These are phyloP conservation scores for Termitomyces sp. DNA, from an alignment of 768 basidiomycete genomes.

Conservation along the genomic window DNA sequence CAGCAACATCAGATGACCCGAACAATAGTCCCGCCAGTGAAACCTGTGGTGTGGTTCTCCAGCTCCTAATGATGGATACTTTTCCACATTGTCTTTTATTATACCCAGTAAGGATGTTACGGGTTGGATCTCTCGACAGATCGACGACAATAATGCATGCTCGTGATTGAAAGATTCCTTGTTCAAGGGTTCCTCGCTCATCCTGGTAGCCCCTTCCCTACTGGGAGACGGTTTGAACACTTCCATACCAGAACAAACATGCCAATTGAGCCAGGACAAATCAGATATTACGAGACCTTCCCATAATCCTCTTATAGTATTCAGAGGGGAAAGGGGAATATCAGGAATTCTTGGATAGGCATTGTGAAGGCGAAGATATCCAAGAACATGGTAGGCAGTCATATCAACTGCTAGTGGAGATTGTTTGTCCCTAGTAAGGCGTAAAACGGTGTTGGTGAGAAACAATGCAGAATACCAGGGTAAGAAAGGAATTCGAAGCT, in stretches of 20 bases:
- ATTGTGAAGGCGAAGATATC: not conserved
- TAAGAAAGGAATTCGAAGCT: not conserved
- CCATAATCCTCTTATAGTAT: not conserved
- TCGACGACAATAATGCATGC: not conserved
- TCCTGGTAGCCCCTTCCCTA: not conserved
- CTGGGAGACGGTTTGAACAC: not conserved
- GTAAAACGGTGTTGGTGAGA: not conserved
- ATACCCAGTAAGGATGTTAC: not conserved
- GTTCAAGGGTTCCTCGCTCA: not conserved
- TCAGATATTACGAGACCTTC: not conserved
- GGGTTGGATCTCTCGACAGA: not conserved
- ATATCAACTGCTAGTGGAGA: not conserved
- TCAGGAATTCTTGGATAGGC: not conserved
- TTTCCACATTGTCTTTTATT: not conserved
- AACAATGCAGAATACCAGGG: not conserved
- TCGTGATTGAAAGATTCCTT: not conserved
- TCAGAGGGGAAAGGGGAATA: not conserved
- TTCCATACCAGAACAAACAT: not conserved
- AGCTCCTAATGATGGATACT: not conserved
- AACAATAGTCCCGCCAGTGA: not conserved
- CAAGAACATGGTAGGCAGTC: not conserved
- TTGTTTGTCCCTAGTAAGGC: not conserved
- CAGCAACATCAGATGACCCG: not conserved
- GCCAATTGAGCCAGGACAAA: not conserved
- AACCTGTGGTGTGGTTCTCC: not conserved